Evolutionary conservation across 306 rosid species (phyloP).

Genomic region (Acacia melanoxylon): DNA sequence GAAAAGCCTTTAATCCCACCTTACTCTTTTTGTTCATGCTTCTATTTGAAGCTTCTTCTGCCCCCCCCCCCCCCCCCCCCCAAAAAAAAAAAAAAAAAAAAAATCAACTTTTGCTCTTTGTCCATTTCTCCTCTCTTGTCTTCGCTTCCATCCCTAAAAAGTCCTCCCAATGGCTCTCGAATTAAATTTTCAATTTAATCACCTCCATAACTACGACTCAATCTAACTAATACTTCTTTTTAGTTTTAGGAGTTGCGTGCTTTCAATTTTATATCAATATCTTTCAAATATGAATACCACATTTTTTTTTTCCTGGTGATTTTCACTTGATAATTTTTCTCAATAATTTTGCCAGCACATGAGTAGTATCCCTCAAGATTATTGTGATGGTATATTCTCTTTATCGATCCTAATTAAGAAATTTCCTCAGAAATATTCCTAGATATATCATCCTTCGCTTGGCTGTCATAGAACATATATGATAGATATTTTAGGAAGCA

Average conservation of each 20-base stretch:
- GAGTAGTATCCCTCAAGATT: not conserved
- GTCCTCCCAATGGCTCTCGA: not conserved
- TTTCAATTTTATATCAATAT: not conserved
- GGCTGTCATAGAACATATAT: not conserved
- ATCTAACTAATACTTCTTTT: not conserved
- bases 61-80: too few relatives aligned
- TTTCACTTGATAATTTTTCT: not conserved
- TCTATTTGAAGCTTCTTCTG: not conserved
- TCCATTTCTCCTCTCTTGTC: not conserved
- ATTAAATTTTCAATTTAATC: not conserved
- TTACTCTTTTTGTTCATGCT: not conserved
- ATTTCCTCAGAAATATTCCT: not conserved
- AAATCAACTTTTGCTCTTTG: not conserved
- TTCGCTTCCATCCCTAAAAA: not conserved
- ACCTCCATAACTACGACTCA: not conserved
- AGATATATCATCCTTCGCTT: not conserved
- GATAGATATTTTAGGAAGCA: not conserved
- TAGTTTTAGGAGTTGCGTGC: not conserved
- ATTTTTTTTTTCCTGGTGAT: not conserved
- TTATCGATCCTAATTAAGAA: not conserved
- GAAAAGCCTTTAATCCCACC: not conserved
- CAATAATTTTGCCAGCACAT: not conserved
- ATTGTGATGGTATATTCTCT: not conserved
- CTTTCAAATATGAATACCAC: not conserved
- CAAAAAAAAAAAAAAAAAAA: too few relatives aligned